Conservation (phyloP, 805 yeast species). For the Barnettozyma botsteinii region DNA sequence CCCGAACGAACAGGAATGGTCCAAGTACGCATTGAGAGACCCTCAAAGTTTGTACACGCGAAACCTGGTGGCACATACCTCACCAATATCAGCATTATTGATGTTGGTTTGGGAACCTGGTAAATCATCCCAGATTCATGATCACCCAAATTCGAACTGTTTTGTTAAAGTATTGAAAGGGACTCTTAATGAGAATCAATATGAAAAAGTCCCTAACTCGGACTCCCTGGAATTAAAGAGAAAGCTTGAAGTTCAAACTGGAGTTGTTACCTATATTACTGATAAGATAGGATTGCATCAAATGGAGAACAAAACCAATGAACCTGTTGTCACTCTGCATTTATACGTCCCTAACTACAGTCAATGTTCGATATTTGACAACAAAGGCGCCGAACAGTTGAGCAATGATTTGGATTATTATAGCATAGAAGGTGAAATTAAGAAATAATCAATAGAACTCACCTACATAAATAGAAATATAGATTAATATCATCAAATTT, state of each 20-base stretch:
- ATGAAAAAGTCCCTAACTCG: slow-evolving; percentile 1
- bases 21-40: slow-evolving; percentile 36
- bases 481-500: no score
- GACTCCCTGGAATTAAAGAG: slow-evolving; percentile 3
- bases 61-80: slow-evolving; percentile 31
- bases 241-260: slow-evolving; percentile 14
- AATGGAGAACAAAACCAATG: slow-evolving; percentile 33
- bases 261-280: slow-evolving; percentile 40
- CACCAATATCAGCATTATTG: slow-evolving; percentile 38
- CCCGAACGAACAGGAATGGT: slow-evolving; percentile 37
- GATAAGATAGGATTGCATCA: slow-evolving; percentile 42
- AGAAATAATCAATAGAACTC: not conserved
- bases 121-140: slow-evolving; percentile 39
- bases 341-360: slow-evolving; percentile 35
- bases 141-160: slow-evolving; percentile 46
- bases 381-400: slow-evolving; percentile 1
- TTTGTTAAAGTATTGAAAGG: slow-evolving; percentile 41
- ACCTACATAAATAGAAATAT: not conserved
- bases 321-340: slow-evolving; percentile 36
- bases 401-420: slow-evolving; percentile 2
- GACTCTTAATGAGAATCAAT: slow-evolving; percentile 10
- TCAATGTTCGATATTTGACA: slow-evolving; percentile 2
- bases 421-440: slow-evolving; percentile 6
- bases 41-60: slow-evolving; percentile 34
- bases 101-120: slow-evolving; percentile 44